phyloP scores from a whole-genome alignment of 2,329 filamentous ascomycete genomes.

The Simplicillium aogashimaense region DNA sequence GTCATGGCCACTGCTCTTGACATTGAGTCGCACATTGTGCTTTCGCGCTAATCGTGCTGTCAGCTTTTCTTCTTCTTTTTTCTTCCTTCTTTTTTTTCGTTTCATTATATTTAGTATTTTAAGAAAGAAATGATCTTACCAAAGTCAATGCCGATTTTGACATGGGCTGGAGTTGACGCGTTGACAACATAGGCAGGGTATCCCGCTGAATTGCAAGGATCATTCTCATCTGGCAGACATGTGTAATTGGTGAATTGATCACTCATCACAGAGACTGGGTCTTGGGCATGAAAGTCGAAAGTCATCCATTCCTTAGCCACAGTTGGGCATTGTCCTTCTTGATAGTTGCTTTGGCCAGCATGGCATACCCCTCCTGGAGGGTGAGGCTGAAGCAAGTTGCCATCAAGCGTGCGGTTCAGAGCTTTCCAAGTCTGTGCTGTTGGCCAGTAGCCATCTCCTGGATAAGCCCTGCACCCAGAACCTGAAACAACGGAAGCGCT shows the following conservation, averaged over 20 bases:
- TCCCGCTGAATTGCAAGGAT: constrained; percentile 21
- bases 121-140: constrained; percentile 16
- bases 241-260: constrained; percentile 39
- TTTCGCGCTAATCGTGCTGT: constrained; percentile 20
- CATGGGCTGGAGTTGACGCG: constrained; percentile 20
- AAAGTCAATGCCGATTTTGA: constrained; percentile 29
- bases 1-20: constrained; percentile 33
- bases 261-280: constrained; percentile 21
- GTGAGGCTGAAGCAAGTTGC: constrained; percentile 2
- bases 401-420: constrained; percentile 3
- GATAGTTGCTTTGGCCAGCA: constrained; percentile 13
- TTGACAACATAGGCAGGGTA: constrained; percentile 26
- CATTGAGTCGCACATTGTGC: constrained; percentile 29
- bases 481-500: no score
- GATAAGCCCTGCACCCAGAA: constrained; percentile 3
- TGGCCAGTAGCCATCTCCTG: not conserved
- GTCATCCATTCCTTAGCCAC: constrained; percentile 14
- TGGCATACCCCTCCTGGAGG: constrained; percentile 20
- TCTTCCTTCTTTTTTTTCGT: no score
- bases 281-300: constrained; percentile 16
- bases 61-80: not conserved
- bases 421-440: constrained; percentile 1
- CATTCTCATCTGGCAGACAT: constrained; percentile 30
- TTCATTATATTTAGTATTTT: no score
- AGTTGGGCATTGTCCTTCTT: constrained; percentile 15